Evolutionary conservation across 2,329 filamentous ascomycete species (phyloP).

Genomic region (Botrytis pseudocinerea): DNA sequence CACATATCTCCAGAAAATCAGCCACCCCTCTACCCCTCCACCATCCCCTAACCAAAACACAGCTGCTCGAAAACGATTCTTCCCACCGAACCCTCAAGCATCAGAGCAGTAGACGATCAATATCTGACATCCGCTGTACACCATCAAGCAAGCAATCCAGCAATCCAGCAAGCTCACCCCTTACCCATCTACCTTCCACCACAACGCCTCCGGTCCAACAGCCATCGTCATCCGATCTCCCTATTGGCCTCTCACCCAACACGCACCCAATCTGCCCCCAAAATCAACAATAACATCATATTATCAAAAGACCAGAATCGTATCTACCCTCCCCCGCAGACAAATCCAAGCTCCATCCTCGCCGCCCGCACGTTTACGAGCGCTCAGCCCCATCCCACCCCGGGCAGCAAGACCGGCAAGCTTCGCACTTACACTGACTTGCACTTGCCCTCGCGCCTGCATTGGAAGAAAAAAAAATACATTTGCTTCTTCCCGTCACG

Average conservation of each 20-base stretch:
- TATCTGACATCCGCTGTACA: background rate
- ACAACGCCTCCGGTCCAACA: background rate
- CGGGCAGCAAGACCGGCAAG: background rate
- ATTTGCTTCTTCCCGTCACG: background rate
- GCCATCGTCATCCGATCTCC: background rate
- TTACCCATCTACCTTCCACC: background rate
- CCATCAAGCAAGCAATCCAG: background rate
- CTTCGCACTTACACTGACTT: background rate
- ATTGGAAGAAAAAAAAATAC: background rate
- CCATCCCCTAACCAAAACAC: background rate
- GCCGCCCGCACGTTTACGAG: background rate
- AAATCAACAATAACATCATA: background rate
- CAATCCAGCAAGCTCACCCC: background rate
- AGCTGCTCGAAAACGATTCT: background rate
- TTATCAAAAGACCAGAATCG: background rate
- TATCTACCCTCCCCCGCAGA: background rate
- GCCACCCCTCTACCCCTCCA: slow-evolving; percentile 13
- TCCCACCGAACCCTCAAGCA: background rate
- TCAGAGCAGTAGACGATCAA: background rate
- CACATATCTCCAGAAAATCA: background rate
- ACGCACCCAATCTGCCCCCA: background rate
- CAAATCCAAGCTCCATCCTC: background rate
- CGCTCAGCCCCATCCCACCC: background rate
- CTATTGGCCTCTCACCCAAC: background rate
- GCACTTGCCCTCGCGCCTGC: background rate